Evolutionary conservation across 1,139 yeast genomes (phyloP).

Genomic region (Candida glucosophila): DNA sequence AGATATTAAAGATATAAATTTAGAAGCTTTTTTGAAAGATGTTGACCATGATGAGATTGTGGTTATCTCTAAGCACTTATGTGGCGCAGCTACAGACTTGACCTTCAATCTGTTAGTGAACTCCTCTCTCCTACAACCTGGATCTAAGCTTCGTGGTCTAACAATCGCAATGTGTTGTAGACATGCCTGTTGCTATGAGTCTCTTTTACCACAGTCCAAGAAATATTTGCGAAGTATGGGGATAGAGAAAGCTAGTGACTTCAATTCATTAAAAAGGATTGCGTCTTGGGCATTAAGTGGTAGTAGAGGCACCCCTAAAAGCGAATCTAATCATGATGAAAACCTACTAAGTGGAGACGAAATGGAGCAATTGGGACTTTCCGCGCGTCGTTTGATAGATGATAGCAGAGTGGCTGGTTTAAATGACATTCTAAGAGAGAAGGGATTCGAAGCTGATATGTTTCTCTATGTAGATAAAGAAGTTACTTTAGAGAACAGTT

Average conservation of each 20-base stretch:
- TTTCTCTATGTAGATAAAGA: slow-evolving; percentile 50
- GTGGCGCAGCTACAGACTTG: slow-evolving; percentile 91
- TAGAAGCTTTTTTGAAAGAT: slow-evolving; percentile 37
- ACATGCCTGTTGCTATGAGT: slow-evolving; percentile 61
- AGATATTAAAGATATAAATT: slow-evolving; percentile 69
- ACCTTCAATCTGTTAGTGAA: slow-evolving; percentile 61
- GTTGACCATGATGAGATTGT: slow-evolving; percentile 23
- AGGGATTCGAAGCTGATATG: slow-evolving; percentile 35
- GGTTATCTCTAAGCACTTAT: slow-evolving; percentile 77
- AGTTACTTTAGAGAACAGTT: slow-evolving; percentile 65
- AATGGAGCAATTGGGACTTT: slow-evolving; percentile 51
- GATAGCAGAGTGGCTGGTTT: slow-evolving; percentile 42
- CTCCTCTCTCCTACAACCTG: slow-evolving; percentile 15
- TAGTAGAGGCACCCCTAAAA: slow-evolving; percentile 25
- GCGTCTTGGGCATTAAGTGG: slow-evolving; percentile 90
- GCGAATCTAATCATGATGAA: slow-evolving; percentile 8
- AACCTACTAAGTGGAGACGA: slow-evolving; percentile 39
- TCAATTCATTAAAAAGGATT: slow-evolving; percentile 49
- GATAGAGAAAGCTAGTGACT: slow-evolving; percentile 28
- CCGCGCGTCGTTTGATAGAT: slow-evolving; percentile 67
- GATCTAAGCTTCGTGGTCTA: slow-evolving; percentile 38
- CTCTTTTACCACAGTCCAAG: slow-evolving; percentile 43
- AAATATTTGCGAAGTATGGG: slow-evolving; percentile 27
- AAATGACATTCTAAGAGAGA: slow-evolving; percentile 14
- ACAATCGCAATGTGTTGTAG: slow-evolving; percentile 93